Evolutionary conservation across 2,329 filamentous ascomycete genomes (phyloP).

Genomic region (Claviceps pazoutovae): DNA sequence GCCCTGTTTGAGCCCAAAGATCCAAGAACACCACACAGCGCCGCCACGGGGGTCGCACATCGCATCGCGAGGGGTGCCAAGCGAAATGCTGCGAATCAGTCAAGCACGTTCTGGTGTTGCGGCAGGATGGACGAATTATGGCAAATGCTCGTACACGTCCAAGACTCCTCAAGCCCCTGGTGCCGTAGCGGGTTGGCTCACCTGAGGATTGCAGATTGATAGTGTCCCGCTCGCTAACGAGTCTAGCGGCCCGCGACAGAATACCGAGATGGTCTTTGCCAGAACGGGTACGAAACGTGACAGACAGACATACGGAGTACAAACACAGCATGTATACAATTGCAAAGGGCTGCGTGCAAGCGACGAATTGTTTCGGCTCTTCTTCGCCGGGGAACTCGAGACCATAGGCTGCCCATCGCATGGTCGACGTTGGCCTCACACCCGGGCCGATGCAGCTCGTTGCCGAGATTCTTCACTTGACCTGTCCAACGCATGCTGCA

Average conservation of each 20-base stretch:
- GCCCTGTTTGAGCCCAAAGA: no score
- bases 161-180: neutral
- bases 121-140: neutral
- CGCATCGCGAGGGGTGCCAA: no score
- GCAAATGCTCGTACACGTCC: neutral
- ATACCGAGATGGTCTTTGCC: neutral
- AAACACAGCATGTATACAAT: no score
- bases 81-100: no score
- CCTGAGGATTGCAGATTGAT: neutral
- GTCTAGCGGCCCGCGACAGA: constrained; percentile 3
- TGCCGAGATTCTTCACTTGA: neutral
- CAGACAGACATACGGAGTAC: no score
- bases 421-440: neutral
- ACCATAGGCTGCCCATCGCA: neutral
- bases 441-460: neutral
- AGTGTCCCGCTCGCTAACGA: constrained; percentile 2
- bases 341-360: no score
- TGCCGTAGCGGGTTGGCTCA: neutral
- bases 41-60: no score
- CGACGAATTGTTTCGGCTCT: neutral
- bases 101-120: no score
- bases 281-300: no score
- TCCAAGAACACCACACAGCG: no score
- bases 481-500: no score
- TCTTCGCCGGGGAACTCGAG: neutral